These are phyloP conservation scores for Dryadomyces sulphureus DNA, from an alignment of 2,329 filamentous ascomycete species.

Conservation along the genomic window DNA sequence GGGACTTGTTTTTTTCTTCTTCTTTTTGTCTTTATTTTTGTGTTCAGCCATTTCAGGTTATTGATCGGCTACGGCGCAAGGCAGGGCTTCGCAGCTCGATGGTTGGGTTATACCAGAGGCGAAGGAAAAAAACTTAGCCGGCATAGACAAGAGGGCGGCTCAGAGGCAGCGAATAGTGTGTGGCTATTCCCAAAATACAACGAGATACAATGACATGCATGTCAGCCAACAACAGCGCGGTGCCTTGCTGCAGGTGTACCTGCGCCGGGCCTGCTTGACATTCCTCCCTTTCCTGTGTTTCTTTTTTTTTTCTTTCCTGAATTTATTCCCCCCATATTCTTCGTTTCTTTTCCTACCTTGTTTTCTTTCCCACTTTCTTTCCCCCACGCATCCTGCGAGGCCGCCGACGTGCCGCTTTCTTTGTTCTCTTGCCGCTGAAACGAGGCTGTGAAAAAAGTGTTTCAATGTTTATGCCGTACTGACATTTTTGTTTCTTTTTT, in stretches of 20 bases:
- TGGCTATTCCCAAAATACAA: neutral
- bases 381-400: no score
- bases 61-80: neutral
- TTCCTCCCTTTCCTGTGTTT: no score
- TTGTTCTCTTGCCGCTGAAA: no score
- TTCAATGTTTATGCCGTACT: neutral
- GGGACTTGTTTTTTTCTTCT: neutral
- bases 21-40: neutral
- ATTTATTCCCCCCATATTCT: no score
- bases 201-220: neutral
- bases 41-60: neutral
- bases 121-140: no score
- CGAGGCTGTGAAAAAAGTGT: no score
- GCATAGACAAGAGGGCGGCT: neutral
- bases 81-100: neutral
- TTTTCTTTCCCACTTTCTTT: no score
- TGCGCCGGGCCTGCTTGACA: no score
- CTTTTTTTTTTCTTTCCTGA: no score
- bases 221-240: neutral
- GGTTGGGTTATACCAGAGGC: neutral
- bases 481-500: neutral
- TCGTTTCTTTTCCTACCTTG: no score
- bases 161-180: no score
- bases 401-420: no score
- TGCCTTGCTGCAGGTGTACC: neutral